A percentile compares a stretch with the other conserved stretches of the same genome.
phyloP scores from a whole-genome alignment of 2,329 filamentous ascomycete species.

The Hypoxylon sp. region DNA sequence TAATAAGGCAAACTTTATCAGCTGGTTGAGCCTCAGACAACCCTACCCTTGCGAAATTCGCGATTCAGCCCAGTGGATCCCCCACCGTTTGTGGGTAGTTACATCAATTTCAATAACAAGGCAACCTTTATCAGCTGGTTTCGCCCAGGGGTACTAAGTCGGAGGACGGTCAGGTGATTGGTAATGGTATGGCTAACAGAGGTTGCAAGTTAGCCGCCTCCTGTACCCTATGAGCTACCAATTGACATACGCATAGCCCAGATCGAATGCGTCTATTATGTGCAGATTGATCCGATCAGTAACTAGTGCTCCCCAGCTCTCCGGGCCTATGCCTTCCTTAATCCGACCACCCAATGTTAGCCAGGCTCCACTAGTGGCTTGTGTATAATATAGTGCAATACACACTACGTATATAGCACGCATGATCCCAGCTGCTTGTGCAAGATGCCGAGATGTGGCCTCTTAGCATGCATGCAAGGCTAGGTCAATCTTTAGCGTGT shows the following conservation, averaged over 20 bases:
- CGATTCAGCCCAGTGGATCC: too few species aligned
- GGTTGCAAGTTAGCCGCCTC: not conserved
- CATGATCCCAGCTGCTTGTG: not conserved
- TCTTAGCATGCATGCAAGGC: slow-evolving; percentile 1
- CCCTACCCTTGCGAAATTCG: too few species aligned
- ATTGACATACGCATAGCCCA: too few species aligned
- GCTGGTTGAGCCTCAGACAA: too few species aligned
- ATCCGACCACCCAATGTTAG: not conserved
- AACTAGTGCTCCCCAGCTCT: not conserved
- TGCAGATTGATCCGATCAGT: not conserved
- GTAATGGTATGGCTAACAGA: not conserved
- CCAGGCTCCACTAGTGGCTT: too few species aligned
- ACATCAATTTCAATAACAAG: too few species aligned
- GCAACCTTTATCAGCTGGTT: too few species aligned
- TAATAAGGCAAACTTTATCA: too few species aligned
- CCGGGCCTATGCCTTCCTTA: not conserved
- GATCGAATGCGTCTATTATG: not conserved
- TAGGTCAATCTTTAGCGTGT: too few species aligned
- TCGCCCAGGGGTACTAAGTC: too few species aligned
- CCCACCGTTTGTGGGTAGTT: too few species aligned
- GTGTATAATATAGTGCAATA: too few species aligned
- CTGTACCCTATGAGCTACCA: not conserved
- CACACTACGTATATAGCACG: not conserved
- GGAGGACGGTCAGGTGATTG: not conserved
- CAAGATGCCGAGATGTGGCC: not conserved